Evolutionary conservation across 2,329 filamentous ascomycete genomes (phyloP).

Genomic region (Juglanconis oblonga): DNA sequence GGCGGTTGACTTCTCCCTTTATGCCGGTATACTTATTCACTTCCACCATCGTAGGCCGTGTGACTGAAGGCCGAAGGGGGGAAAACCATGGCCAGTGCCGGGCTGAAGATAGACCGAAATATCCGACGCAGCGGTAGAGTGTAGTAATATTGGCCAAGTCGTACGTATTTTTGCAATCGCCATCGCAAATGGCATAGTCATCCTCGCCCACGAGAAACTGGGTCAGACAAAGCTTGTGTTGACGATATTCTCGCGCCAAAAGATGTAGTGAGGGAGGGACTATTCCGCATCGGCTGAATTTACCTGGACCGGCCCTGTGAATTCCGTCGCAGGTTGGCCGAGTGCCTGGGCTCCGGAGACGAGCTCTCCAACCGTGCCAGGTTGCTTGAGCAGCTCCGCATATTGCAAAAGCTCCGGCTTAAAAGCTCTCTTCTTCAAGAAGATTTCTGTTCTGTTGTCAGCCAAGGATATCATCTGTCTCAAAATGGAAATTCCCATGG

Average conservation of each 20-base stretch:
- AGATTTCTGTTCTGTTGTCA: constrained; percentile 23
- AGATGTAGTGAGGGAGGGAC: too few relatives aligned
- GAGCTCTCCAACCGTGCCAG: constrained; percentile 29
- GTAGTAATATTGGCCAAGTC: constrained; percentile 3
- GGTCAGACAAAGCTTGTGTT: not conserved
- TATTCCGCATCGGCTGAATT: not conserved
- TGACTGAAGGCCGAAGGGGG: constrained; percentile 25
- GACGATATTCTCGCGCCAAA: not conserved
- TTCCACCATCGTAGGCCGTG: not conserved
- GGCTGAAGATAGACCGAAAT: constrained; percentile 31
- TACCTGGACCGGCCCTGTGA: constrained; percentile 27
- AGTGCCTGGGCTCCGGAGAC: constrained; percentile 23
- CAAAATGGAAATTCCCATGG: too few relatives aligned
- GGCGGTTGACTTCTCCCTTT: too few relatives aligned
- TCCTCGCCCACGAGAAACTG: constrained; percentile 31
- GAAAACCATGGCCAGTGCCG: constrained; percentile 33
- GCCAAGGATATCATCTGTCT: too few relatives aligned
- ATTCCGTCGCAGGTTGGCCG: constrained; percentile 22
- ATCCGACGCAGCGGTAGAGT: constrained; percentile 26
- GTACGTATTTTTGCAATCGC: constrained; percentile 30
- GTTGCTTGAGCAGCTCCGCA: constrained; percentile 31
- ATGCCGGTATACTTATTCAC: too few relatives aligned
- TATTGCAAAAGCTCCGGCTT: constrained; percentile 28
- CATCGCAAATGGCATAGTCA: constrained; percentile 32
- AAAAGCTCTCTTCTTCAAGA: constrained; percentile 29